Evolutionary conservation across 768 basidiomycete genomes (phyloP).

Genomic region (Xerocomellus chrysenteron): DNA sequence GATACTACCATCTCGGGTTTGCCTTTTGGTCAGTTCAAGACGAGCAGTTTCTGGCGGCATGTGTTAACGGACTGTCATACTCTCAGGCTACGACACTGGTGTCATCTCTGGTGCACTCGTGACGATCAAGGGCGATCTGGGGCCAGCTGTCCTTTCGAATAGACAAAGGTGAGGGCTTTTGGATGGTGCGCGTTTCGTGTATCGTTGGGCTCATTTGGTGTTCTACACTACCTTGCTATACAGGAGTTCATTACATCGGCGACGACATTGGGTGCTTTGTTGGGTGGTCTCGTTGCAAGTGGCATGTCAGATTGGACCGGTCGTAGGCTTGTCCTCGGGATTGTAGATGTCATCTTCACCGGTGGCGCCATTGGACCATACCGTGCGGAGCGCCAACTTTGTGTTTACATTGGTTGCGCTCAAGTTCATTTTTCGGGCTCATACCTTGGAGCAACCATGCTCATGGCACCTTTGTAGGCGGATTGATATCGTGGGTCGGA

Average conservation of each 20-base stretch:
- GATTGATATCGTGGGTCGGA: constrained; percentile 70
- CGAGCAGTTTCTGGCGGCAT: neutral
- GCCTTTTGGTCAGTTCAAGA: constrained; percentile 57
- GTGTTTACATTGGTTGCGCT: constrained; percentile 75
- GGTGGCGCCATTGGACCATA: constrained; percentile 68
- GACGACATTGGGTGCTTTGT: constrained; percentile 73
- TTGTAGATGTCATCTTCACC: constrained; percentile 74
- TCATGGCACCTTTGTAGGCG: constrained; percentile 13
- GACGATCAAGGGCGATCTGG: constrained; percentile 66
- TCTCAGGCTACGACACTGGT: constrained; percentile 74
- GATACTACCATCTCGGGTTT: constrained; percentile 63
- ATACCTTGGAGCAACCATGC: neutral
- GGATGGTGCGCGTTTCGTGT: neutral
- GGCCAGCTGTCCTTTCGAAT: constrained; percentile 52
- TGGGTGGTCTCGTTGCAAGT: constrained; percentile 73
- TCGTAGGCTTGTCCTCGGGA: constrained; percentile 58
- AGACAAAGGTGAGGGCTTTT: constrained; percentile 41
- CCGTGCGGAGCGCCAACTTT: constrained; percentile 74
- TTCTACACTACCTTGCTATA: neutral
- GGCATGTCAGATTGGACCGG: constrained; percentile 71
- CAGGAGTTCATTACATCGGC: constrained; percentile 72
- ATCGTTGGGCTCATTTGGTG: neutral
- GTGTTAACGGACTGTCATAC: neutral
- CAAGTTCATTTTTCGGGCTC: constrained; percentile 36
- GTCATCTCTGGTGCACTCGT: constrained; percentile 81